Evolutionary conservation across 2,329 filamentous ascomycete species (phyloP).

Genomic region (Monosporascus sp.): DNA sequence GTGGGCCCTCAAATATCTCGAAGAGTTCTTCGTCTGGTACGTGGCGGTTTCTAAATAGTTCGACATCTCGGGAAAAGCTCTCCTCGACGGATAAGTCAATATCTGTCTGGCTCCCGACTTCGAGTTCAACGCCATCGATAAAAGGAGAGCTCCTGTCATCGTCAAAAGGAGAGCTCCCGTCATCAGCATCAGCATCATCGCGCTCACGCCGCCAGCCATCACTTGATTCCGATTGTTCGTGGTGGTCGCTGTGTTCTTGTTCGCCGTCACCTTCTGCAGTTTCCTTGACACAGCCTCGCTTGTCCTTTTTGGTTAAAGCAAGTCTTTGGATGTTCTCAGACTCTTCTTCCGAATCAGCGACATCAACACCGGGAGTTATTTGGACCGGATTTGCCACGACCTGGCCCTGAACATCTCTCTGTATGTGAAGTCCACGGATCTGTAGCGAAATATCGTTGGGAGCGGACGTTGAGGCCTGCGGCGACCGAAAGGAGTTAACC

Average conservation of each 20-base stretch:
- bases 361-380: background rate
- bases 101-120: constrained; percentile 5
- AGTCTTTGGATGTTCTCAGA: background rate
- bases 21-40: constrained; percentile 4
- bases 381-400: background rate
- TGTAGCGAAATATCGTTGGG: background rate
- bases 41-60: constrained; percentile 12
- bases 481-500: background rate
- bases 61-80: constrained; percentile 18
- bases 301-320: background rate
- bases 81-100: constrained; percentile 9
- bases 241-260: too few species aligned
- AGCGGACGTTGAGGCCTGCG: background rate
- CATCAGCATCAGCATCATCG: background rate
- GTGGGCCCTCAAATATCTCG: constrained; percentile 12
- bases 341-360: background rate
- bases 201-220: background rate
- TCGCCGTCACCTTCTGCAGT: too few species aligned
- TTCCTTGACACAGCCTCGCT: background rate
- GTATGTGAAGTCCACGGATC: background rate
- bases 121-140: constrained; percentile 8
- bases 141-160: background rate
- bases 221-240: background rate
- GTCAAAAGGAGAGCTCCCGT: background rate
- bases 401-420: background rate